Conservation (phyloP, 2,329 filamentous ascomycete genomes). For the Grosmannia huntii region DNA sequence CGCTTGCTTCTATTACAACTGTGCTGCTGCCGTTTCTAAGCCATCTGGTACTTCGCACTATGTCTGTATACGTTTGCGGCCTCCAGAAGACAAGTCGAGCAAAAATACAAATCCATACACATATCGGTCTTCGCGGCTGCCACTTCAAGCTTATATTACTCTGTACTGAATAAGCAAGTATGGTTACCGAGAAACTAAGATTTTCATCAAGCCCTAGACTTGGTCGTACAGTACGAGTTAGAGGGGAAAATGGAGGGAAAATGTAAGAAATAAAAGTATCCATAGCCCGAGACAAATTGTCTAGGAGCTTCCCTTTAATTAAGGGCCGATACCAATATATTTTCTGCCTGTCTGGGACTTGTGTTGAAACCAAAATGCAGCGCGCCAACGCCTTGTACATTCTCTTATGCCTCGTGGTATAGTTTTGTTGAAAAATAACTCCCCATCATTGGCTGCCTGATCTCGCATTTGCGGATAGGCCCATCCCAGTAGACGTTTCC, state of each 20-base stretch:
- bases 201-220: background rate
- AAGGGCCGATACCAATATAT: background rate
- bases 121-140: too few relatives aligned
- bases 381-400: constrained; percentile 4
- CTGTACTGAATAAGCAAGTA: too few relatives aligned
- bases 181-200: background rate
- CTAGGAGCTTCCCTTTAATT: background rate
- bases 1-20: too few relatives aligned
- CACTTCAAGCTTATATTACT: too few relatives aligned
- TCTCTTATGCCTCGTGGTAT: constrained; percentile 1
- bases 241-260: background rate
- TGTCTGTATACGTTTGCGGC: too few relatives aligned
- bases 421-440: constrained; percentile 7
- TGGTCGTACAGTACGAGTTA: background rate
- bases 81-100: too few relatives aligned
- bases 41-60: too few relatives aligned
- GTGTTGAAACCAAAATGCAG: constrained; percentile 7
- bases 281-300: background rate
- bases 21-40: too few relatives aligned
- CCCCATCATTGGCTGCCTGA: background rate
- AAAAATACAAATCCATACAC: too few relatives aligned
- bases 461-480: background rate
- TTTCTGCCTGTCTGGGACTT: background rate
- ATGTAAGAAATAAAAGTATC: background rate
- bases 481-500: background rate